phyloP scores from a whole-genome alignment of 1,284 basidiomycete species.

The Sporisorium iseilematis-ciliati region DNA sequence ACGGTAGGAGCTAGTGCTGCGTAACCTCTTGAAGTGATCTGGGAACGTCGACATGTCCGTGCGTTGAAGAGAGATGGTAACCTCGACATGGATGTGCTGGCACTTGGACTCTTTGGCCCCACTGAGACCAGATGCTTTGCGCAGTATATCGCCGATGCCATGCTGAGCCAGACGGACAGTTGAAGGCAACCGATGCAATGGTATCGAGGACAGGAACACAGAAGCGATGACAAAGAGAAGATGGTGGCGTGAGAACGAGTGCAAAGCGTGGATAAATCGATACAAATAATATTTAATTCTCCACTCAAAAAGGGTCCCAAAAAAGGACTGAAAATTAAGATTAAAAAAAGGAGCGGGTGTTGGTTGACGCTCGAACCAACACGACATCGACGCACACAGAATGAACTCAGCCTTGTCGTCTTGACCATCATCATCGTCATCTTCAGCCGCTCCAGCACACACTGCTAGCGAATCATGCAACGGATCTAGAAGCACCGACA shows the following conservation, averaged over 20 bases:
- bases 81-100: constrained; percentile 25
- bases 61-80: constrained; percentile 6
- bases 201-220: background rate
- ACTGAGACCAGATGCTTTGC: constrained; percentile 15
- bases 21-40: background rate
- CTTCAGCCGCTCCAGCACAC: background rate
- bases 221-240: background rate
- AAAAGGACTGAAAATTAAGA: background rate
- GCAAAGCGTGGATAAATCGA: background rate
- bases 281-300: constrained; percentile 9
- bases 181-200: background rate
- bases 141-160: constrained; percentile 12
- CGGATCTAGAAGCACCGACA: background rate
- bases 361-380: constrained; percentile 4
- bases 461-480: background rate
- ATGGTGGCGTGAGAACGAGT: background rate
- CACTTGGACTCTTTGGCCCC: constrained; percentile 15
- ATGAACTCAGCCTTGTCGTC: background rate
- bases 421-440: background rate
- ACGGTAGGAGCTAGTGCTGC: constrained; percentile 10
- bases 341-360: background rate
- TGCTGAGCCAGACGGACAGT: background rate
- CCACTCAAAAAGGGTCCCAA: constrained; percentile 7
- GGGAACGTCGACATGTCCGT: background rate
- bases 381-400: background rate